Percentiles rank a stretch among this genome's conserved stretches.
Conservation (phyloP, 495 filamentous ascomycete genomes). For the Penicillium odoratum region DNA sequence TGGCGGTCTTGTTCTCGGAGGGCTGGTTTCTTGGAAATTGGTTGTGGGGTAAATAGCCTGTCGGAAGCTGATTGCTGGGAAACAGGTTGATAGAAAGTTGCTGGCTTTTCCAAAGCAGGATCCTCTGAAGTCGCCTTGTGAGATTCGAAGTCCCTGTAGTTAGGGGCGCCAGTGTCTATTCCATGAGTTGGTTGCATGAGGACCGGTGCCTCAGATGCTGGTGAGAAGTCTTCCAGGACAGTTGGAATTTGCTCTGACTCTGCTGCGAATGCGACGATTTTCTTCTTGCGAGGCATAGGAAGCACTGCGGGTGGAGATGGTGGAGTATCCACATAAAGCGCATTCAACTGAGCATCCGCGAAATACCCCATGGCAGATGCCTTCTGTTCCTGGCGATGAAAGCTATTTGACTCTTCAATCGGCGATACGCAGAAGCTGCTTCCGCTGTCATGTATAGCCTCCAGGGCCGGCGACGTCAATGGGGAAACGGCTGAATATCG, state of each 20-base stretch:
- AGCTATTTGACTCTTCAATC: constrained; percentile 34
- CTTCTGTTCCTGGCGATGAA: constrained; percentile 10
- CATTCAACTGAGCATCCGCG: constrained; percentile 5
- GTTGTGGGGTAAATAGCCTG: background rate
- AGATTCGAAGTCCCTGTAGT: background rate
- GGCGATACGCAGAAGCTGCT: constrained; percentile 49
- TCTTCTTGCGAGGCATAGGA: background rate
- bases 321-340: constrained; percentile 1
- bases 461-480: constrained; percentile 37
- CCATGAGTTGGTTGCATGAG: background rate
- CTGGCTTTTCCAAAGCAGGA: background rate
- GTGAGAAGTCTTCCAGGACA: constrained; percentile 1
- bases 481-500: constrained; percentile 45
- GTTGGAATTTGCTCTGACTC: background rate
- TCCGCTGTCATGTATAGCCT: constrained; percentile 17
- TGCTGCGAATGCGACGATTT: background rate
- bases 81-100: no score
- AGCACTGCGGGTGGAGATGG: background rate
- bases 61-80: no score
- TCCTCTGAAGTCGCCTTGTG: background rate
- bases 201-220: background rate
- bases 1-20: background rate
- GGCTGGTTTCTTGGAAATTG: constrained; percentile 4
- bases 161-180: background rate
- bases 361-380: background rate